phyloP scores from a whole-genome alignment of 768 basidiomycete genomes.

The Tylopilus intermedius region DNA sequence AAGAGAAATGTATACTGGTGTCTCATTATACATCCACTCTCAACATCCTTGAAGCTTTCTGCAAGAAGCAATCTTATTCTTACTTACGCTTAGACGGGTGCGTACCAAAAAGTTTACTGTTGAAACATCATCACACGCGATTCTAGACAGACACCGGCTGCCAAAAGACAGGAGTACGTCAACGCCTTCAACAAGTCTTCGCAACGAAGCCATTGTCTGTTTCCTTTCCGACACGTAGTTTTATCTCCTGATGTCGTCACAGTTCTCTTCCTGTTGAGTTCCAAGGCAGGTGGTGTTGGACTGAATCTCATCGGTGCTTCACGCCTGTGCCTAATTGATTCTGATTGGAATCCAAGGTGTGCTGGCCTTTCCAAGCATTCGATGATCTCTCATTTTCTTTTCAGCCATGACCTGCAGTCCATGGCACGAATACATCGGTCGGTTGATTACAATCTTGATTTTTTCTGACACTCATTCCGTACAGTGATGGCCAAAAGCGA shows the following conservation, averaged over 20 bases:
- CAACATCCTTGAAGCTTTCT: slow-evolving; percentile 84
- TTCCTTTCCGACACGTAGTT: background rate
- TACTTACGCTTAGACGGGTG: slow-evolving; percentile 88
- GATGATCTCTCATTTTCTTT: background rate
- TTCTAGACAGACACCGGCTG: slow-evolving; percentile 64
- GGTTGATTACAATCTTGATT: slow-evolving; percentile 6
- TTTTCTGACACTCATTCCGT: slow-evolving; percentile 7
- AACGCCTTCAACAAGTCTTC: slow-evolving; percentile 81
- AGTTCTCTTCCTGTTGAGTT: slow-evolving; percentile 91
- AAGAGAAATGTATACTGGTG: slow-evolving; percentile 92
- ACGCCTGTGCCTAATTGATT: slow-evolving; percentile 79
- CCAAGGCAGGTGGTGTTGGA: slow-evolving; percentile 94
- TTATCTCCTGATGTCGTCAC: slow-evolving; percentile 3
- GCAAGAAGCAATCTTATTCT: slow-evolving; percentile 69
- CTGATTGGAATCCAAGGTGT: slow-evolving; percentile 91
- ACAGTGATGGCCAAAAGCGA: slow-evolving; percentile 88
- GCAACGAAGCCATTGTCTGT: slow-evolving; percentile 65
- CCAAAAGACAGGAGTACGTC: slow-evolving; percentile 82
- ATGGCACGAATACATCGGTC: slow-evolving; percentile 97
- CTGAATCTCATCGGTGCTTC: slow-evolving; percentile 92
- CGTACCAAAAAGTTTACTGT: background rate
- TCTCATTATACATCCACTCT: slow-evolving; percentile 97
- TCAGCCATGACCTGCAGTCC: slow-evolving; percentile 86
- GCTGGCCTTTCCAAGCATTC: slow-evolving; percentile 1
- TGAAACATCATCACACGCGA: background rate